These are phyloP conservation scores for Omphalea diandra DNA, from an alignment of 441 rosid species.

Conservation along the genomic window DNA sequence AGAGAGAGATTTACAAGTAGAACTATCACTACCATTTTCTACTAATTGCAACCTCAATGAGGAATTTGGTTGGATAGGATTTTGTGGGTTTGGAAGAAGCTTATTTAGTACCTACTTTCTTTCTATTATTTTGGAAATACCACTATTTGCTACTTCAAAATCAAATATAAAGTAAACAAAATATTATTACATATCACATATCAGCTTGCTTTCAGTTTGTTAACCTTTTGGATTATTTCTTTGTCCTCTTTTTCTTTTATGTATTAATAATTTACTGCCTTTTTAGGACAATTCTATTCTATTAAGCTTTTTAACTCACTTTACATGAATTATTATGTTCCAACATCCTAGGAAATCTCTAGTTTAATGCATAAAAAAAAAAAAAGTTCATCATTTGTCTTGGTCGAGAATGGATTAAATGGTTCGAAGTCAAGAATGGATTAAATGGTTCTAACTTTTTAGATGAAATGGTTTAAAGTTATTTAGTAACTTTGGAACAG, in stretches of 20 bases:
- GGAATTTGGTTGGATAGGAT: slow-evolving; percentile 16
- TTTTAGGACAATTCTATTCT: not conserved
- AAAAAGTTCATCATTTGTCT: too few species aligned
- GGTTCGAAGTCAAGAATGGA: too few species aligned
- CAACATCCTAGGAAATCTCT: not conserved
- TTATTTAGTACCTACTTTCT: slow-evolving; percentile 9
- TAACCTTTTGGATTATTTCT: not conserved
- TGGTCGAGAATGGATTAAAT: too few species aligned
- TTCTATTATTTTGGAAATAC: not conserved
- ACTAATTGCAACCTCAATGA: slow-evolving; percentile 2
- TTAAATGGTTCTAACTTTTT: too few species aligned
- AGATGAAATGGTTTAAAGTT: too few species aligned
- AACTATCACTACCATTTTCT: slow-evolving; percentile 12
- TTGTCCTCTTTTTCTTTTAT: not conserved
- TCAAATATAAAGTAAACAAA: not conserved
- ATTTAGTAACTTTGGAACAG: too few species aligned
- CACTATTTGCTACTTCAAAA: not conserved
- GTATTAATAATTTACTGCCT: not conserved
- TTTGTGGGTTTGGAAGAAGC: not conserved
- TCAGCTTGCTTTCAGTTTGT: too few species aligned
- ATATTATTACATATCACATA: too few species aligned
- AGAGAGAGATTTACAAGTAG: slow-evolving; percentile 5
- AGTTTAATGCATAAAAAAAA: too few species aligned
- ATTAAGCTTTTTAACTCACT: not conserved
- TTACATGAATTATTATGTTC: not conserved